Evolutionary conservation across 495 filamentous ascomycete species (phyloP).

Genomic region (Trypethelium eluteriae): DNA sequence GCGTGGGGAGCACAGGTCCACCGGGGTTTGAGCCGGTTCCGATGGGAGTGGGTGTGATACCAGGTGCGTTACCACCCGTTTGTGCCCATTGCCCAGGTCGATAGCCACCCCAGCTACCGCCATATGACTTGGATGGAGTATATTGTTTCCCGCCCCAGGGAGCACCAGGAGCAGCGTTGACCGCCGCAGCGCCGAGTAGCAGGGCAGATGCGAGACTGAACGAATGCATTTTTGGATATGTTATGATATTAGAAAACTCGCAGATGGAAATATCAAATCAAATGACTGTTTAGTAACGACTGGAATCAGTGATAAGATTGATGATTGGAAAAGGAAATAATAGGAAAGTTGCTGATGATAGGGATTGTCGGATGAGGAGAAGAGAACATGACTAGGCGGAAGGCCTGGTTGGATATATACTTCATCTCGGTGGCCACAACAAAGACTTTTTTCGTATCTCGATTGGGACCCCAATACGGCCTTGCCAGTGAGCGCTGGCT

Average conservation of each 20-base stretch:
- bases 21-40: not conserved
- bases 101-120: not conserved
- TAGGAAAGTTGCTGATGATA: not conserved
- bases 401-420: conserved; percentile 2
- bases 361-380: conserved; percentile 5
- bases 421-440: not conserved
- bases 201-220: conserved; percentile 3
- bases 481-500: not conserved
- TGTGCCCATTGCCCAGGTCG: conserved; percentile 2
- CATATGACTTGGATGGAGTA: not conserved
- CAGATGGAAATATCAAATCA: not conserved
- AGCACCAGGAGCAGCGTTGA: conserved; percentile 3
- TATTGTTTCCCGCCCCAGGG: not conserved
- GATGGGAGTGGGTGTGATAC: not conserved
- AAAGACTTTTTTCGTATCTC: not conserved
- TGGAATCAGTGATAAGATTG: conserved; percentile 2
- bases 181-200: not conserved
- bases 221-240: not conserved
- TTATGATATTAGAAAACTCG: not conserved
- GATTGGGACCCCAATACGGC: not conserved
- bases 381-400: not conserved
- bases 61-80: not conserved
- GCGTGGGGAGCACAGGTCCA: not conserved
- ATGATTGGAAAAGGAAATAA: not conserved
- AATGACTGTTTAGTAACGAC: conserved; percentile 7